Conservation (phyloP, 345 rosid genomes). For the Linum tenue region DNA sequence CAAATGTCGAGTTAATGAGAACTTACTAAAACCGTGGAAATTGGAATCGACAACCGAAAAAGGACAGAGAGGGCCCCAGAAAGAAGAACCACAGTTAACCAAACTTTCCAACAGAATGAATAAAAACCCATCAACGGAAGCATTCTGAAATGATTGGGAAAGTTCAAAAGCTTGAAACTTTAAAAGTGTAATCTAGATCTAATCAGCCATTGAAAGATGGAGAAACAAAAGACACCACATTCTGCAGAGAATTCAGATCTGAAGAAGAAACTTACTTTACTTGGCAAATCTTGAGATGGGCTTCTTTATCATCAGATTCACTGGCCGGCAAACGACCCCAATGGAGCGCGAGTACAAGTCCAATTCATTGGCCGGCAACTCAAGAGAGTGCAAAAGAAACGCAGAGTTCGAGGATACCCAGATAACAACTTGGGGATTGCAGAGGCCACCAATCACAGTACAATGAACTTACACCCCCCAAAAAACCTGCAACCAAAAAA, state of each 20-base stretch:
- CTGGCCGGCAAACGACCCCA: constrained; percentile 14
- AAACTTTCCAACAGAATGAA: neutral
- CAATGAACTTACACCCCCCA: constrained; percentile 17
- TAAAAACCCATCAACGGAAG: neutral
- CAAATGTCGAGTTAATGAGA: neutral
- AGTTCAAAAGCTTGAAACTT: constrained; percentile 13
- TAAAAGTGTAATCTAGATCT: constrained; percentile 27
- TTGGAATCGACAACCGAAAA: neutral
- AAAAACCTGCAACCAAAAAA: constrained; percentile 14
- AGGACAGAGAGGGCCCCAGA: neutral
- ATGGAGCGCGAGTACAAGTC: constrained; percentile 20
- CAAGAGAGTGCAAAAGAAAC: constrained; percentile 8
- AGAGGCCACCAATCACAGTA: constrained; percentile 13
- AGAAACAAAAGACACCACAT: constrained; percentile 28
- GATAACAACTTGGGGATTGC: constrained; percentile 5
- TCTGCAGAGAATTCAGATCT: constrained; percentile 46
- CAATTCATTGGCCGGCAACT: constrained; percentile 12
- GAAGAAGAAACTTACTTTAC: constrained; percentile 42
- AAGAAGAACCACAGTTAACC: neutral
- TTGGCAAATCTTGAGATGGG: constrained; percentile 26
- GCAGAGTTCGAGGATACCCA: constrained; percentile 18
- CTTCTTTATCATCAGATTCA: constrained; percentile 17
- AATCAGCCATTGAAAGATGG: constrained; percentile 13
- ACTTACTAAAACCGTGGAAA: neutral
- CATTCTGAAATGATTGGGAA: neutral